Evolutionary conservation across 257 asterid species (phyloP), one percentile per base, ranked within the genome.

Genomic region (Craterostigma plantagineum): DNA sequence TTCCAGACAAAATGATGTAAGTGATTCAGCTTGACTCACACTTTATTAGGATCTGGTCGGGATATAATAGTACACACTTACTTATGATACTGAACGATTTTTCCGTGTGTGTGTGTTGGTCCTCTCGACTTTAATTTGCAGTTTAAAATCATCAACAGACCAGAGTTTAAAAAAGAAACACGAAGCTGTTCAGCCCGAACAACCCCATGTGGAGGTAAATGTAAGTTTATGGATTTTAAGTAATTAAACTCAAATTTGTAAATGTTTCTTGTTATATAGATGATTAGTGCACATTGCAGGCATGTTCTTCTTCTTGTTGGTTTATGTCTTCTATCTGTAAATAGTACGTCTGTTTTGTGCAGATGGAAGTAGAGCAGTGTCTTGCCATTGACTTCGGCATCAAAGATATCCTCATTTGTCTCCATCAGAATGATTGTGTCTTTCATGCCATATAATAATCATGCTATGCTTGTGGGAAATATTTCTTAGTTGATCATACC

Each of bases 331-430:
- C 10, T 27, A 40, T 49, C 40, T 14, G 23, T 39, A 10, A 33
- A 33, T 43, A 27, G 11, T 45, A 33, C 36, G 37, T 47, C 39
- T 42, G 49, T 53, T 46, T 14, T 35, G 51, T 67, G 91, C 81
- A 85, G 97, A 66, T 69, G 80, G 81, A 75, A 62, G 72, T 87
- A 42, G 95, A 87, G 52, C 76, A 59, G 46, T 67, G 95, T 58
- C 91, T 82, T 62, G 90, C 80, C 53, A 76, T 87, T 79, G 98
- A 87, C 56, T 69, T 87, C 64, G 54, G 61, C 57, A 74, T 76
- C 62, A 74, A 76, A 71, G 79, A 86, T 85, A 81, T 85, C 96
- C 92, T 72, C 30, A 23, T 6, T n/a, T 49, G 47, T 14, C 42
- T 55, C 47, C 12, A 10, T 51, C 17, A 16, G 35, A 33, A 16